Percentiles rank a stretch among this genome's conserved stretches.
Evolutionary conservation across 768 basidiomycete species (phyloP).

Genomic region (Trametes cubensis): DNA sequence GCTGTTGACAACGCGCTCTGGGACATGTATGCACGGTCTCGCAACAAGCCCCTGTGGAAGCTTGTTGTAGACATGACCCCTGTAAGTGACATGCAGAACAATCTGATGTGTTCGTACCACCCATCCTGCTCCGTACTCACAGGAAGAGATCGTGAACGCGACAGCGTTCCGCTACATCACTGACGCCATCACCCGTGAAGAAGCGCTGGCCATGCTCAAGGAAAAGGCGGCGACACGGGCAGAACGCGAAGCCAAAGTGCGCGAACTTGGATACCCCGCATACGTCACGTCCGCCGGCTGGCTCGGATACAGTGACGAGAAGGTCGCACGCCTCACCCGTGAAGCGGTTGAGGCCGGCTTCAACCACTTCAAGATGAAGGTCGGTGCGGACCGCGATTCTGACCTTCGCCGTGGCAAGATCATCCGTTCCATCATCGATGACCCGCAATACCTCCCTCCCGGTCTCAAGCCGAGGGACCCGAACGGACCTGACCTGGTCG

Average conservation of each 20-base stretch:
- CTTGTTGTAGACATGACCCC: constrained; percentile 89
- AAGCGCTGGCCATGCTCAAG: constrained; percentile 82
- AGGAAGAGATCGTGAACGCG: constrained; percentile 80
- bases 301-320: constrained; percentile 94
- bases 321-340: constrained; percentile 81
- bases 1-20: constrained; percentile 93
- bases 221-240: constrained; percentile 75
- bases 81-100: constrained; percentile 34
- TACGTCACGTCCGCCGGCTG: constrained; percentile 94
- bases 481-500: constrained; percentile 61
- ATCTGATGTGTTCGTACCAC: not conserved
- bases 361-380: constrained; percentile 99
- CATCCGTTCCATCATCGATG: constrained; percentile 94
- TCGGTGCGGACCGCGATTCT: constrained; percentile 79
- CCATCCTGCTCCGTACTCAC: not conserved
- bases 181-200: constrained; percentile 89
- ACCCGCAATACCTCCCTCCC: constrained; percentile 78
- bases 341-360: constrained; percentile 87
- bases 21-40: constrained; percentile 86
- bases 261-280: constrained; percentile 81
- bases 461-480: constrained; percentile 61
- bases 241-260: constrained; percentile 76
- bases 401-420: constrained; percentile 87
- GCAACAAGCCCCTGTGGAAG: constrained; percentile 92
- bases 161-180: constrained; percentile 89